Evolutionary conservation across 2,329 filamentous ascomycete species (phyloP).

Genomic region (Coniochaeta hoffmannii): DNA sequence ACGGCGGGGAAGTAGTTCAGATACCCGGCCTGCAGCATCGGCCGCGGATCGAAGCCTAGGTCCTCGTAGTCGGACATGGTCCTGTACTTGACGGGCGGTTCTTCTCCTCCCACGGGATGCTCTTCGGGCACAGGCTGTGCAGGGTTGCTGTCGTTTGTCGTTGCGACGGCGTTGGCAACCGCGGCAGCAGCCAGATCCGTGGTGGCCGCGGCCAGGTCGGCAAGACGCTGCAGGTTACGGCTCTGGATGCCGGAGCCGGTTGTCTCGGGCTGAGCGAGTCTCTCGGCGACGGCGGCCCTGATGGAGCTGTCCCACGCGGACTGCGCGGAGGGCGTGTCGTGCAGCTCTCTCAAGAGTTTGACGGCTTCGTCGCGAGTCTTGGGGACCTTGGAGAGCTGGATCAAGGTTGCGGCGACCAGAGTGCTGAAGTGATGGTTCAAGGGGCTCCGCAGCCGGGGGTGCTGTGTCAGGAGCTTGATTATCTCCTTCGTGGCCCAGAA

Average conservation of each 20-base stretch:
- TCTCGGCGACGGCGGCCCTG: conserved; percentile 42
- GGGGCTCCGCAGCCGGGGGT: conserved; percentile 49
- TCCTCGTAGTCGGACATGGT: conserved; percentile 28
- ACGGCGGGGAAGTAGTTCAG: conserved; percentile 14
- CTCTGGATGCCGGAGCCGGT: conserved; percentile 28
- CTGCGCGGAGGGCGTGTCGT: conserved; percentile 41
- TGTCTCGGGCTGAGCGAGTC: conserved; percentile 22
- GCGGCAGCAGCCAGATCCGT: conserved; percentile 15
- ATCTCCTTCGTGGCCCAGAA: conserved; percentile 54
- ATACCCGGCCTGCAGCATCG: conserved; percentile 30
- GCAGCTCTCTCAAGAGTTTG: conserved; percentile 45
- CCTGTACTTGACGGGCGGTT: conserved; percentile 8
- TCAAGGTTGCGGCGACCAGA: conserved; percentile 51
- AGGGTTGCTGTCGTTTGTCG: conserved; percentile 4
- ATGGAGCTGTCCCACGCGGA: conserved; percentile 52
- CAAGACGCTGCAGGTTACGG: conserved; percentile 21
- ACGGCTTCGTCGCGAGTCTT: conserved; percentile 50
- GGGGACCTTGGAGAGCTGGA: conserved; percentile 49
- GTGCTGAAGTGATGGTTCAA: conserved; percentile 61
- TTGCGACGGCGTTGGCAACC: conserved; percentile 6
- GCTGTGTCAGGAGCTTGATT: conserved; percentile 47
- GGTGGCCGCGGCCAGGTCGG: conserved; percentile 35
- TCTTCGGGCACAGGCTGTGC: not conserved
- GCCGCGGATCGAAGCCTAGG: conserved; percentile 32
- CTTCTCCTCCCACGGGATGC: too few species aligned